phyloP scores from a whole-genome alignment of 2,329 filamentous ascomycete genomes.

The Xylariales sp. region DNA sequence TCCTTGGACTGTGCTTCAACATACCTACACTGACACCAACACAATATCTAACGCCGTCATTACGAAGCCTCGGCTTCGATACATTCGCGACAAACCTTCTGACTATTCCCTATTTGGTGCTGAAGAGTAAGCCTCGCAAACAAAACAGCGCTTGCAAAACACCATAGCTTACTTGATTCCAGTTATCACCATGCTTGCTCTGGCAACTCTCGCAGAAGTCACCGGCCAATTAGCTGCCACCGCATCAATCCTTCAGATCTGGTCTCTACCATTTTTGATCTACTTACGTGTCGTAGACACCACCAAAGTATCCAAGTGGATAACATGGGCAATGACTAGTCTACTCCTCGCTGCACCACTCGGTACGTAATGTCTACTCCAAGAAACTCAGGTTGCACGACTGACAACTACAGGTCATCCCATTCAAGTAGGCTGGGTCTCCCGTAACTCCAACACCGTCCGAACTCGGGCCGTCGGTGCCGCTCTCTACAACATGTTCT shows the following conservation, averaged over 20 bases:
- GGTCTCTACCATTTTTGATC: constrained; percentile 56
- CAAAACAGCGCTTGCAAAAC: no score
- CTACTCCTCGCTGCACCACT: constrained; percentile 36
- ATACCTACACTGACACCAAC: constrained; percentile 4
- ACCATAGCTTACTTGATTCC: constrained; percentile 3
- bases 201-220: constrained; percentile 36
- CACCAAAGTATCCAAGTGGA: constrained; percentile 33
- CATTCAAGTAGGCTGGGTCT: constrained; percentile 24
- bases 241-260: constrained; percentile 46
- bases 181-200: constrained; percentile 30
- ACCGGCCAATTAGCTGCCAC: constrained; percentile 45
- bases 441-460: constrained; percentile 54
- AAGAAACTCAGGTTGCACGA: constrained; percentile 1
- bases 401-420: constrained; percentile 13
- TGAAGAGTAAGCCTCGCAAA: constrained; percentile 26
- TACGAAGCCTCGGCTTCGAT: constrained; percentile 1
- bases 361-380: constrained; percentile 22
- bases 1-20: constrained; percentile 12
- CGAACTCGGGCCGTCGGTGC: constrained; percentile 53
- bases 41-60: constrained; percentile 34
- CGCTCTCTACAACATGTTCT: constrained; percentile 49
- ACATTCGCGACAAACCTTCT: constrained; percentile 6
- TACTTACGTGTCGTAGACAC: constrained; percentile 39
- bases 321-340: constrained; percentile 36
- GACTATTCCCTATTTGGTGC: constrained; percentile 4